Evolutionary conservation across 1,139 yeast genomes (phyloP).

Genomic region (Taiozyma sp.): DNA sequence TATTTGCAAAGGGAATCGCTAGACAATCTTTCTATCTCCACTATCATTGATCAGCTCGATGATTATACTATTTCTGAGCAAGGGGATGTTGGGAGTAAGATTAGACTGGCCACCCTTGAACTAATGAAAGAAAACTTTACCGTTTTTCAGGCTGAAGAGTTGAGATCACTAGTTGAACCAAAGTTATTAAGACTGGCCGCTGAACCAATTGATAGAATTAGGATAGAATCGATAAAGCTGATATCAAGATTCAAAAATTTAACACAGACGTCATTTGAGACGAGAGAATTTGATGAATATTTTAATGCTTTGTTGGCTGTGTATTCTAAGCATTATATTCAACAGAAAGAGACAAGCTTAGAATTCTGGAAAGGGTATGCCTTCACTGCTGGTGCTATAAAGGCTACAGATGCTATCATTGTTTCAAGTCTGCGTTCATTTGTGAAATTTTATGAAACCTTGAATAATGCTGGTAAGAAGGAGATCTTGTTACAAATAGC

Average conservation of each 20-base stretch:
- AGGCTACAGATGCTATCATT: slow-evolving; percentile 47
- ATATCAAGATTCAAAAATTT: slow-evolving; percentile 16
- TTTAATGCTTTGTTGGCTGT: slow-evolving; percentile 16
- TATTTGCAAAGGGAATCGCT: slow-evolving; percentile 4
- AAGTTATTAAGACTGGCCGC: slow-evolving; percentile 52
- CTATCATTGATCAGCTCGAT: slow-evolving; percentile 35
- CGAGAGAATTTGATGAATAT: slow-evolving; percentile 13
- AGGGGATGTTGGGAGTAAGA: slow-evolving; percentile 78
- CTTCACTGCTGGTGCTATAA: slow-evolving; percentile 56
- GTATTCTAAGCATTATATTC: slow-evolving; percentile 10
- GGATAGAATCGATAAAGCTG: slow-evolving; percentile 27
- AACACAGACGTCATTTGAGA: background rate
- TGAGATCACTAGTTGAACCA: slow-evolving; percentile 20
- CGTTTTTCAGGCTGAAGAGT: slow-evolving; percentile 12
- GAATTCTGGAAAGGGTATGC: slow-evolving; percentile 56
- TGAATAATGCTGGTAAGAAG: slow-evolving; percentile 3
- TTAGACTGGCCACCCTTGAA: slow-evolving; percentile 48
- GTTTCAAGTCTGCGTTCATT: slow-evolving; percentile 42
- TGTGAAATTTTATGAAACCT: slow-evolving; percentile 29
- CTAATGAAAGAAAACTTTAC: slow-evolving; percentile 32
- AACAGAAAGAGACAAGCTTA: slow-evolving; percentile 19
- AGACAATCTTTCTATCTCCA: background rate
- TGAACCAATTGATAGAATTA: slow-evolving; percentile 42
- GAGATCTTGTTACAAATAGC: slow-evolving; percentile 15
- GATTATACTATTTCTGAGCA: slow-evolving; percentile 67